Percentiles rank a stretch among this genome's conserved stretches.
Evolutionary conservation across 768 basidiomycete species (phyloP).

Genomic region (Megacollybia marginata): DNA sequence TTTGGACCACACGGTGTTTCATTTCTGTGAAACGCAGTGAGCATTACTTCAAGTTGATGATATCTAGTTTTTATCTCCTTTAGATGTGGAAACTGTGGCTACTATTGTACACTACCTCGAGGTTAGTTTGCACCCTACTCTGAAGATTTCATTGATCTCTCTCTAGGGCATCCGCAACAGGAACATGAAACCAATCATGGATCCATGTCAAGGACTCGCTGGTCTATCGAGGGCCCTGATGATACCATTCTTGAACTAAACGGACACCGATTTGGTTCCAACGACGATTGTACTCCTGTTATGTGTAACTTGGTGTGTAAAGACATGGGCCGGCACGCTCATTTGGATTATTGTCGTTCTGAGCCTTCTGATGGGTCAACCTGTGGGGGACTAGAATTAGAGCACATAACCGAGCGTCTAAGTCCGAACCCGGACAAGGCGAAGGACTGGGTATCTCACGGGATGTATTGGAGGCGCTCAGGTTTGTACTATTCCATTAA

Average conservation of each 20-base stretch:
- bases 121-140: slow-evolving; percentile 31
- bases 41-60: neutral
- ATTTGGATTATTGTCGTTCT: slow-evolving; percentile 55
- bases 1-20: slow-evolving; percentile 35
- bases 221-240: slow-evolving; percentile 49
- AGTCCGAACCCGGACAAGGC: slow-evolving; percentile 35
- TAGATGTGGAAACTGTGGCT: slow-evolving; percentile 50
- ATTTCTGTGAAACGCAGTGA: slow-evolving; percentile 47
- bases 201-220: slow-evolving; percentile 51
- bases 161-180: slow-evolving; percentile 48
- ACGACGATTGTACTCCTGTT: slow-evolving; percentile 56
- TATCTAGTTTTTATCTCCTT: neutral
- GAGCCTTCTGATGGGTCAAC: slow-evolving; percentile 21
- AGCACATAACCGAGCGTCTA: slow-evolving; percentile 38
- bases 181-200: slow-evolving; percentile 61
- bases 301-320: slow-evolving; percentile 53
- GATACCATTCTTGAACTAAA: slow-evolving; percentile 43
- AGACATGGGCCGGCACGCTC: slow-evolving; percentile 49
- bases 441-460: slow-evolving; percentile 51
- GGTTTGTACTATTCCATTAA: slow-evolving; percentile 25
- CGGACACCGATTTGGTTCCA: slow-evolving; percentile 45
- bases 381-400: slow-evolving; percentile 36
- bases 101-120: slow-evolving; percentile 50
- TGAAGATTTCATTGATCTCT: neutral
- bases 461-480: slow-evolving; percentile 49